Base-by-base conservation (phyloP, 306 rosid genomes). In the Nissolia schottii region DNA sequence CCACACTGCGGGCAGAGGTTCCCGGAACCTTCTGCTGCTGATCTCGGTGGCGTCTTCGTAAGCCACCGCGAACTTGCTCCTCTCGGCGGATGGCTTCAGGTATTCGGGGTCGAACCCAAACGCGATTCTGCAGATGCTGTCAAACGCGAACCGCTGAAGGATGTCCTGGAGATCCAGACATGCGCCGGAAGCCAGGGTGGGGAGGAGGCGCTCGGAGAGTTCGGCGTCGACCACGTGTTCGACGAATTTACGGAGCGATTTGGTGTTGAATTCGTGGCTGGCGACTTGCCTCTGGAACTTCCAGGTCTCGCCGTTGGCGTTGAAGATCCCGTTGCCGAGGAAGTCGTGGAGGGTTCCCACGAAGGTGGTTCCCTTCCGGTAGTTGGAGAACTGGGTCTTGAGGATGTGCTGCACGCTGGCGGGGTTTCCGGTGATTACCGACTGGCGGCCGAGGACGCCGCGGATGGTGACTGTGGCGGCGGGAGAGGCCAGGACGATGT, bases 101-200 rank as follows among this genome's bases (percentile, higher is more conserved):
- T 87, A 85, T 1, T 71, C 85, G 0, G 96, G 90, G 22, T 92
- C 92, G 29, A 79, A 83, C 2, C 96, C 96, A 1, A 92, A 86
- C 5, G 92, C 90, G 22, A 89, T 87, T 23, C 70, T 77, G 73
- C 96, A 81, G 10, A 89, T 84, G 70, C 86, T 92, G 34, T 92
- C 96, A 37, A 92, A 88, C 0, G 89, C 83, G 23, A 92, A 89
- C 1, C 96, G 78, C 32, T 89, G 92, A 8, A 92, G 87, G 38
- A 89, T 81, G 43, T 90, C 92, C 54, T 89, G 92, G 45, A 92
- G 75, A 67, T 89, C 96, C 0, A 92, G 82, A 18, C 74, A 6
- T 1, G 89, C 60, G 0, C 86, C 50, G 0, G 75, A 10, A 19
- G 67, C 7, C 27, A 89, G 83, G 5, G 89, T 70, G 0, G 98